phyloP scores from a whole-genome alignment of 768 basidiomycete species.

The Mycena albidolilacea region DNA sequence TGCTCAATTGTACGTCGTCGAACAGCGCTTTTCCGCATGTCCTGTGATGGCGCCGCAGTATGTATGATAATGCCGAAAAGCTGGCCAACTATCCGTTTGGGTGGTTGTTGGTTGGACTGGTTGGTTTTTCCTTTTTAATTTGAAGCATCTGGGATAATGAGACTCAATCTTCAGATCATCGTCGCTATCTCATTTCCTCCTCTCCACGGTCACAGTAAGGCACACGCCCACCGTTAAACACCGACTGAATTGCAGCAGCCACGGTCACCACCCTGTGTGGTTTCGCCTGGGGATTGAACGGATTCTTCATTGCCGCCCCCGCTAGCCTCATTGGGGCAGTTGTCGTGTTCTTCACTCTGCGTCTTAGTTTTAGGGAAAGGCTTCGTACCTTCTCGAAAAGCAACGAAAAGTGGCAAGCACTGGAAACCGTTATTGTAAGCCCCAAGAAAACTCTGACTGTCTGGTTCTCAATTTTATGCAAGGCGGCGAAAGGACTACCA shows the following conservation, averaged over 20 bases:
- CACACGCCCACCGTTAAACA: not conserved
- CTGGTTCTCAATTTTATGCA: slow-evolving; percentile 14
- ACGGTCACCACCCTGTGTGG: slow-evolving; percentile 80
- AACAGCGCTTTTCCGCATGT: not conserved
- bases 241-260: slow-evolving; percentile 39
- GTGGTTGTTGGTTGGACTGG: slow-evolving; percentile 66
- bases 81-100: slow-evolving; percentile 74
- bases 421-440: slow-evolving; percentile 82
- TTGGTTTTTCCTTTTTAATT: no score
- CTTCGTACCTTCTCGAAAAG: slow-evolving; percentile 72
- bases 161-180: slow-evolving; percentile 38
- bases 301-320: slow-evolving; percentile 75
- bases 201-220: slow-evolving; percentile 69
- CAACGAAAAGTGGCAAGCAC: slow-evolving; percentile 83
- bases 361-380: slow-evolving; percentile 68
- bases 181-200: slow-evolving; percentile 71
- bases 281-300: slow-evolving; percentile 87
- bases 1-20: slow-evolving; percentile 63
- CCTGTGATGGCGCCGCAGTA: slow-evolving; percentile 29
- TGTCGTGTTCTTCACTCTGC: slow-evolving; percentile 71
- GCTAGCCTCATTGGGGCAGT: slow-evolving; percentile 77
- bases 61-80: slow-evolving; percentile 77
- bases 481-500: slow-evolving; percentile 85
- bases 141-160: no score
- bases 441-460: slow-evolving; percentile 8